Percentiles rank a stretch among this genome's conserved stretches.
phyloP scores from a whole-genome alignment of 2,329 filamentous ascomycete species.

The Aspergillus sp. region DNA sequence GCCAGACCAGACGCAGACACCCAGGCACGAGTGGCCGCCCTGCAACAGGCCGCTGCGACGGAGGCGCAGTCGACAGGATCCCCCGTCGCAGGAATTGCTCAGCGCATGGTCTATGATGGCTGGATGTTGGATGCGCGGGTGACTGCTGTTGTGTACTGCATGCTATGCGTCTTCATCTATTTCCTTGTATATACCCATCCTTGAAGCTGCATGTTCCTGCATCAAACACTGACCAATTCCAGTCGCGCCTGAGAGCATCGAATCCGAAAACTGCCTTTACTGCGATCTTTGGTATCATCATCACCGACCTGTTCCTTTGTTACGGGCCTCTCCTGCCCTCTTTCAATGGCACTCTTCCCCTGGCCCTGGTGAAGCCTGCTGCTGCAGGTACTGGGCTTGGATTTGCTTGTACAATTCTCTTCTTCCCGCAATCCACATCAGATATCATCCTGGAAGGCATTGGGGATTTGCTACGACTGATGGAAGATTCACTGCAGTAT shows the following conservation, averaged over 20 bases:
- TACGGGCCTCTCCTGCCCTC: conserved; percentile 44
- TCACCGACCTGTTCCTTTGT: conserved; percentile 48
- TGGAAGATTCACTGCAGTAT: conserved; percentile 31
- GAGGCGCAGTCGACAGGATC: conserved; percentile 32
- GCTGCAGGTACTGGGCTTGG: conserved; percentile 50
- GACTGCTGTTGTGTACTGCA: conserved; percentile 33
- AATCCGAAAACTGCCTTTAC: conserved; percentile 48
- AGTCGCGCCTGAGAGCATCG: conserved; percentile 45
- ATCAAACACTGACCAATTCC: not conserved
- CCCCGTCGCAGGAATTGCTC: conserved; percentile 26
- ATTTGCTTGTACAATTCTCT: conserved; percentile 43
- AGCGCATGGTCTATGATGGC: conserved; percentile 44
- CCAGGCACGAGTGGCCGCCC: conserved; percentile 30
- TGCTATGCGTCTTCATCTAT: conserved; percentile 50
- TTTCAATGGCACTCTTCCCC: conserved; percentile 42
- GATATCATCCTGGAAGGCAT: conserved; percentile 40
- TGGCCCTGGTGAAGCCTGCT: conserved; percentile 46
- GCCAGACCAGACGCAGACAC: conserved; percentile 43
- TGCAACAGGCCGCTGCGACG: conserved; percentile 32
- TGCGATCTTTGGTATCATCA: conserved; percentile 50
- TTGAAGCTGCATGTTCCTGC: not conserved
- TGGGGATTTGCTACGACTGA: conserved; percentile 28
- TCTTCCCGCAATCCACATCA: conserved; percentile 54
- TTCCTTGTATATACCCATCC: conserved; percentile 23
- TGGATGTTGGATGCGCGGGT: conserved; percentile 51